Percentiles rank a stretch among this genome's conserved stretches.
These are phyloP conservation scores for Monosporascus cannonballus DNA, from an alignment of 2,329 filamentous ascomycete species.

Conservation along the genomic window DNA sequence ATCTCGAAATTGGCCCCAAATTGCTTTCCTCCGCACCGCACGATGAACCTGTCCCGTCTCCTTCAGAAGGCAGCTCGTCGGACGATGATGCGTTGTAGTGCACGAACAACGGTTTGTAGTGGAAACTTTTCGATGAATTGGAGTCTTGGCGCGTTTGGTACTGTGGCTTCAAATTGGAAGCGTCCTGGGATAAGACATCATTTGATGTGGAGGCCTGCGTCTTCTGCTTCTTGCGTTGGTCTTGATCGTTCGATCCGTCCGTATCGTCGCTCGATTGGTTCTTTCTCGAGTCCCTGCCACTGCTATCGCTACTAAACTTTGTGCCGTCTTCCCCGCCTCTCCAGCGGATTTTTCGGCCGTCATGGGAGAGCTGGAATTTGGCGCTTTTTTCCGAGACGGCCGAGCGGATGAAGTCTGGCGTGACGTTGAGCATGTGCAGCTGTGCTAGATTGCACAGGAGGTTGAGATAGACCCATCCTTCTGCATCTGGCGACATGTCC, in stretches of 20 bases:
- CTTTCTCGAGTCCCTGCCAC: constrained; percentile 39
- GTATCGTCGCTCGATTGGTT: constrained; percentile 46
- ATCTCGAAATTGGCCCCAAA: constrained; percentile 37
- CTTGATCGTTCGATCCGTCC: constrained; percentile 35
- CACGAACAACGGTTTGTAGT: constrained; percentile 59
- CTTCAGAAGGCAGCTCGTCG: constrained; percentile 38
- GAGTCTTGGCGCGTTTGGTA: constrained; percentile 27
- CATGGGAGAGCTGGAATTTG: constrained; percentile 70
- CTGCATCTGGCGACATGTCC: constrained; percentile 54
- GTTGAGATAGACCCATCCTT: constrained; percentile 81
- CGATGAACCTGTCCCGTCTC: constrained; percentile 44
- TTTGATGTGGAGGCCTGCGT: constrained; percentile 29
- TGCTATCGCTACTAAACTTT: constrained; percentile 58
- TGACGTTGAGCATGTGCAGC: constrained; percentile 79
- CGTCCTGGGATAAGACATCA: constrained; percentile 30
- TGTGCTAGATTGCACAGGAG: constrained; percentile 76
- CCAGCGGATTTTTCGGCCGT: constrained; percentile 77
- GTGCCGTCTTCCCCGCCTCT: constrained; percentile 62
- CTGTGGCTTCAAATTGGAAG: constrained; percentile 30
- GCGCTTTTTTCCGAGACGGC: constrained; percentile 65
- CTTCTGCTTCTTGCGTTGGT: constrained; percentile 41
- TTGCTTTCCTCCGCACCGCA: constrained; percentile 45
- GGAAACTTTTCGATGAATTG: constrained; percentile 43
- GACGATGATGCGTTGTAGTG: constrained; percentile 38
- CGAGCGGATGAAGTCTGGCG: constrained; percentile 67